These are phyloP conservation scores for Phytopythium vexans DNA, from an alignment of 352 stramenopile species.

Conservation along the genomic window DNA sequence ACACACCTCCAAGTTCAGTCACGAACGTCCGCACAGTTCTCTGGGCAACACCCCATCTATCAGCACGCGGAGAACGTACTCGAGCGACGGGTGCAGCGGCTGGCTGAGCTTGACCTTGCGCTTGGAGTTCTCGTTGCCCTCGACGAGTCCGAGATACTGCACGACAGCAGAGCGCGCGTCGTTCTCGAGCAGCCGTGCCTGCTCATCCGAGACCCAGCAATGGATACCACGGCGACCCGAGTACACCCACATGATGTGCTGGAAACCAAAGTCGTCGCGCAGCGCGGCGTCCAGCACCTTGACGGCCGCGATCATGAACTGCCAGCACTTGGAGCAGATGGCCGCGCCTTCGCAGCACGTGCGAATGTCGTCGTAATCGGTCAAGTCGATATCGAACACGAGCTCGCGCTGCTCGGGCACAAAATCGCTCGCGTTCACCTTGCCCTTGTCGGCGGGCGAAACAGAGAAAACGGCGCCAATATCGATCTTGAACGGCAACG, in stretches of 20 bases:
- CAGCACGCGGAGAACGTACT: constrained; percentile 28
- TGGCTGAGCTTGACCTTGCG: constrained; percentile 90
- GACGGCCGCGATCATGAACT: constrained; percentile 97
- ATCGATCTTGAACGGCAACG: constrained; percentile 99
- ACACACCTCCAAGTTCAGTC: constrained; percentile 2
- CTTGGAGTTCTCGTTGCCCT: constrained; percentile 86
- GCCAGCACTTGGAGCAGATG: constrained; percentile 96
- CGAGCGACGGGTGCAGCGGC: constrained; percentile 93
- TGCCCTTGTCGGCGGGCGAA: constrained; percentile 82
- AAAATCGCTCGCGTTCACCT: constrained; percentile 87
- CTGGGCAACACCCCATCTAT: background rate
- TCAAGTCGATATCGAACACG: constrained; percentile 99
- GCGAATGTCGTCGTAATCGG: constrained; percentile 99
- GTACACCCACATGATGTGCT: constrained; percentile 99
- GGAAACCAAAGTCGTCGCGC: constrained; percentile 98
- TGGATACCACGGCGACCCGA: constrained; percentile 98
- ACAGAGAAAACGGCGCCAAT: constrained; percentile 97
- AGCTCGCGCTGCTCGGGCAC: constrained; percentile 94
- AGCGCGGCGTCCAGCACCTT: constrained; percentile 91
- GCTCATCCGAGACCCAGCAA: constrained; percentile 98
- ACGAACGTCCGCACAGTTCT: background rate
- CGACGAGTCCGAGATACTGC: constrained; percentile 95
- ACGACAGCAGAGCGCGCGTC: constrained; percentile 96
- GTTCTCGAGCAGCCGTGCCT: constrained; percentile 92
- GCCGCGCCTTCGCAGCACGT: constrained; percentile 92